phyloP scores from a whole-genome alignment of 306 rosid genomes.

The Lagenaria siceraria region DNA sequence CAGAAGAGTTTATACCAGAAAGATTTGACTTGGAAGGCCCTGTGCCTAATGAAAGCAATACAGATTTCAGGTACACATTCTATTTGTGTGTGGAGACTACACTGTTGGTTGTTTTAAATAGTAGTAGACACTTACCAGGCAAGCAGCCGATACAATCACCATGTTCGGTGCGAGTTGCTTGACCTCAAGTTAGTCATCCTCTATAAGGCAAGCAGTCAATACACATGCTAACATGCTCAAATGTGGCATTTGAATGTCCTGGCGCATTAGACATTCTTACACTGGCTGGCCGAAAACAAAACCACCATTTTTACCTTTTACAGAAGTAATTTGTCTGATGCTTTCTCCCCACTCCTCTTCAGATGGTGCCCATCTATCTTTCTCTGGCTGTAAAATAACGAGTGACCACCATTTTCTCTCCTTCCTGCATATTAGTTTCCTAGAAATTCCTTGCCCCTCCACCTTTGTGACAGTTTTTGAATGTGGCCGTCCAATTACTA shows the following conservation, averaged over 20 bases:
- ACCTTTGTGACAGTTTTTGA: not conserved
- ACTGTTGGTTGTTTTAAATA: not conserved
- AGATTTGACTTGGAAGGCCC: conserved; percentile 78
- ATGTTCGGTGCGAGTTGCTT: not conserved
- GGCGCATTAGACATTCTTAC: not conserved
- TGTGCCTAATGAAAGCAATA: conserved; percentile 73
- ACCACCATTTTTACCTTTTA: not conserved
- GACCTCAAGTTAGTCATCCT: not conserved
- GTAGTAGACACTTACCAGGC: not conserved
- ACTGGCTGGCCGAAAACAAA: not conserved
- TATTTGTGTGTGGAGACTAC: not conserved
- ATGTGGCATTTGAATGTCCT: not conserved
- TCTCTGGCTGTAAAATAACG: not conserved
- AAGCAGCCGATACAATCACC: not conserved
- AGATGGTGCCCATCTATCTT: not conserved
- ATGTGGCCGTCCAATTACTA: not conserved
- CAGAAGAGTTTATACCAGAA: conserved; percentile 87
- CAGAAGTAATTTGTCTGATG: not conserved
- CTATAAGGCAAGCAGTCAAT: not conserved
- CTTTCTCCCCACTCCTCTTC: not conserved
- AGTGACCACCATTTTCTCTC: not conserved
- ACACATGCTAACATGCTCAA: not conserved
- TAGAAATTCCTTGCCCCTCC: not conserved
- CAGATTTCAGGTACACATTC: conserved; percentile 61
- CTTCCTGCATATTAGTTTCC: not conserved